phyloP scores from a whole-genome alignment of 2,329 filamentous ascomycete species.

The Fusarium sp. region DNA sequence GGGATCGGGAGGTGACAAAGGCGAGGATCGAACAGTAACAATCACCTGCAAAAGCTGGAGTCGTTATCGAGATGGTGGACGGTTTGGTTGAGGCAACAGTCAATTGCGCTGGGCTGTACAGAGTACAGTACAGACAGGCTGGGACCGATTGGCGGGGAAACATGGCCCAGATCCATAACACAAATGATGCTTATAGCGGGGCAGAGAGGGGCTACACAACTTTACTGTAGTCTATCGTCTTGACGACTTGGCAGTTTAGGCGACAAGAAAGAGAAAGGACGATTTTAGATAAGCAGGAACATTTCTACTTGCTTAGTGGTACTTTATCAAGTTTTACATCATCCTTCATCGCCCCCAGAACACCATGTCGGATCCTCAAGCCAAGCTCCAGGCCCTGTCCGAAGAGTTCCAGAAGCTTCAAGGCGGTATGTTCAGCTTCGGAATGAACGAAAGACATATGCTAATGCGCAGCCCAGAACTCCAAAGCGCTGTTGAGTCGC shows the following conservation, averaged over 20 bases:
- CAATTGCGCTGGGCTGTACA: constrained; percentile 23
- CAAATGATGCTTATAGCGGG: constrained; percentile 50
- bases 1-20: constrained; percentile 5
- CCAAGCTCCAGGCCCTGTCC: constrained; percentile 82
- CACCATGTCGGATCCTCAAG: constrained; percentile 78
- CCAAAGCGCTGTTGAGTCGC: constrained; percentile 77
- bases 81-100: constrained; percentile 40
- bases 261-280: constrained; percentile 22
- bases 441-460: background rate
- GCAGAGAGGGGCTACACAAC: constrained; percentile 48
- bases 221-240: constrained; percentile 21
- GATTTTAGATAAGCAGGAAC: constrained; percentile 4
- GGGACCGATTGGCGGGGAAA: constrained; percentile 55
- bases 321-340: constrained; percentile 11
- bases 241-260: constrained; percentile 26
- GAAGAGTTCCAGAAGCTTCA: constrained; percentile 91
- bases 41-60: constrained; percentile 5
- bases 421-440: constrained; percentile 67
- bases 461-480: constrained; percentile 71
- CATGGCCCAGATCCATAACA: constrained; percentile 40
- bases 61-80: constrained; percentile 24
- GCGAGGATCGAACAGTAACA: background rate
- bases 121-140: constrained; percentile 24
- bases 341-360: background rate
- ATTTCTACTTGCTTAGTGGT: constrained; percentile 9